A percentile compares a stretch with the other conserved stretches of the same genome.
These are phyloP conservation scores for Pythium oligandrum DNA, from an alignment of 352 stramenopile species.

Conservation along the genomic window DNA sequence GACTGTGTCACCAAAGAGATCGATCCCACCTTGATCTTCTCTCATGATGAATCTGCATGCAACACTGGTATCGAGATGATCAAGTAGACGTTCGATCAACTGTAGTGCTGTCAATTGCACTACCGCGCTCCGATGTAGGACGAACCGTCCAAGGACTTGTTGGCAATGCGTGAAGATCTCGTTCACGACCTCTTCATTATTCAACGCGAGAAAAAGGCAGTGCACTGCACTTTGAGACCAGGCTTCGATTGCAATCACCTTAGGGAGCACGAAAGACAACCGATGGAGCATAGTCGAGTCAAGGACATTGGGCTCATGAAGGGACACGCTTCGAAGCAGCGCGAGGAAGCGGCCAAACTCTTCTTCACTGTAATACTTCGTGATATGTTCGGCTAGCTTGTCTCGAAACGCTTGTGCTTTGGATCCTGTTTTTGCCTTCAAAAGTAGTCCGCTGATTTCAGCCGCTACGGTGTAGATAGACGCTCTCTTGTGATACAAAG, in stretches of 20 bases:
- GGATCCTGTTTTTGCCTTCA: conserved; percentile 12
- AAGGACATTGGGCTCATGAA: conserved; percentile 50
- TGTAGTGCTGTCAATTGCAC: conserved; percentile 46
- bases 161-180: conserved; percentile 51
- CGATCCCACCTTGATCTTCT: conserved; percentile 27
- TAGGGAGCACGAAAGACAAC: conserved; percentile 59
- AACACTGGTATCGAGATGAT: conserved; percentile 21
- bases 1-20: conserved; percentile 32
- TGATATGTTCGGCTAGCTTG: conserved; percentile 37
- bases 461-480: conserved; percentile 56
- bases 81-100: conserved; percentile 34
- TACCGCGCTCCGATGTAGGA: conserved; percentile 40
- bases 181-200: conserved; percentile 27
- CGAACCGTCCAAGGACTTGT: conserved; percentile 36
- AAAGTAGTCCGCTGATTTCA: conserved; percentile 54
- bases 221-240: conserved; percentile 56
- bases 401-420: conserved; percentile 22
- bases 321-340: conserved; percentile 53
- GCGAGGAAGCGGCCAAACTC: conserved; percentile 63
- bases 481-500: conserved; percentile 38
- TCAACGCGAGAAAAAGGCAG: conserved; percentile 33
- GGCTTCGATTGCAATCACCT: conserved; percentile 44
- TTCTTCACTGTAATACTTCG: conserved; percentile 51
- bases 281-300: conserved; percentile 70
- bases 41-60: conserved; percentile 24